phyloP scores from a whole-genome alignment of 176 grass and related monocot genomes.

The Ensete ventricosum region DNA sequence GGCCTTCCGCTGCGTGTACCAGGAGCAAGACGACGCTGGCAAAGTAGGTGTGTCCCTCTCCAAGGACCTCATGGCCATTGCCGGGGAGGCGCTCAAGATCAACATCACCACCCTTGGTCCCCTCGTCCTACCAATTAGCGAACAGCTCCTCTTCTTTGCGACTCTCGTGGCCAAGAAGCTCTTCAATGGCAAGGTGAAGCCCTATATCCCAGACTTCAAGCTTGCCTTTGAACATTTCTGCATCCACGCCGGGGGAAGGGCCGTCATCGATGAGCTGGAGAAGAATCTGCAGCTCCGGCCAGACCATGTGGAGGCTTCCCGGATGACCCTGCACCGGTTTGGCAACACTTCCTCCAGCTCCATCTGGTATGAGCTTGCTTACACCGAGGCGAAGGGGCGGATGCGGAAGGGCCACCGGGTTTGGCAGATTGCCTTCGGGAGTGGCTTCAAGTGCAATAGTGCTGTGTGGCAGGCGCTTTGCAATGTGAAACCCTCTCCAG shows the following conservation, averaged over 20 bases:
- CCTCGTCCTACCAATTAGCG: constrained; percentile 41
- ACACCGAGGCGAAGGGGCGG: constrained; percentile 40
- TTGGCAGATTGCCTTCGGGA: constrained; percentile 51
- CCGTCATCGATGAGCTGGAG: constrained; percentile 53
- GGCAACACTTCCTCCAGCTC: constrained; percentile 50
- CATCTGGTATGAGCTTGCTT: constrained; percentile 44
- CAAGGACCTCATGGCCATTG: constrained; percentile 50
- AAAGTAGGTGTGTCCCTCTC: constrained; percentile 35
- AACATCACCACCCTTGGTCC: constrained; percentile 50
- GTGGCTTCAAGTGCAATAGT: constrained; percentile 54
- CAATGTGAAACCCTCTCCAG: constrained; percentile 29
- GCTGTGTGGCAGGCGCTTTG: constrained; percentile 44
- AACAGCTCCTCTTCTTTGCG: constrained; percentile 40
- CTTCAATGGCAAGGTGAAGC: constrained; percentile 38
- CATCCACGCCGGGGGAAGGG: constrained; percentile 48
- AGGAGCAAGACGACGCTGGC: constrained; percentile 41
- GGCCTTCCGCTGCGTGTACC: constrained; percentile 40
- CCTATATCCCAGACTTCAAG: constrained; percentile 46
- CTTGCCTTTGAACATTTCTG: constrained; percentile 55
- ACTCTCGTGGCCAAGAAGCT: constrained; percentile 27
- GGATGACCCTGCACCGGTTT: constrained; percentile 48
- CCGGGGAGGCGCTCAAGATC: constrained; percentile 39
- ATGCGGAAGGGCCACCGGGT: constrained; percentile 31
- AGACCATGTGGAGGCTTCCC: constrained; percentile 39
- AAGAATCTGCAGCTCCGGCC: constrained; percentile 42